Evolutionary conservation across 768 basidiomycete genomes (phyloP), one percentile per base, ranked within the genome.

Genomic region (Leccinum imitatum): DNA sequence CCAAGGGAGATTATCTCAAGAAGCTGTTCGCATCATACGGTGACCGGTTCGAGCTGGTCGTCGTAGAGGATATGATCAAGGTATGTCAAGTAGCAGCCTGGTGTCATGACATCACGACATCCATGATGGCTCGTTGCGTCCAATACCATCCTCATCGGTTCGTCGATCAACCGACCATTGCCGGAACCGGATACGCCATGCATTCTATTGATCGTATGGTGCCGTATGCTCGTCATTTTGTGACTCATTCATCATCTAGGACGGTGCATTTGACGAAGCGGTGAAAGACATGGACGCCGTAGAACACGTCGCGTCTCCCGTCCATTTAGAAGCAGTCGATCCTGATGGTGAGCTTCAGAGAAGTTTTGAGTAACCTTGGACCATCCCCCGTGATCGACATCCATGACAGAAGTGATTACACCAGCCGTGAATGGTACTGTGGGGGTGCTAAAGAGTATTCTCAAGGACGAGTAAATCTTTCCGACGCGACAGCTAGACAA

Each of bases 211-310:
- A 17, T 14, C 35, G 35, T 14, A 15, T 23, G 25, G 13, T 21
- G 11, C 15, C 17, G 13, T 41, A 7, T 57, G 9, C 37, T 59
- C 2, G 55, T 52, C 35, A 5, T 21, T 6, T 33, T 11, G 1
- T 25, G 35, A 0, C 19, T 3, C 17, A 23, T n/a, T 1, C 14
- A 17, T 50, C 48, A 17, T 27, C 19, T 35, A 86, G 85, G 80
- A 80, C 3, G 84, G 83, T 7, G 89, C 87, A 1, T 95, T 92
- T 62, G 90, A 93, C 69, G 85, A 90, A 54, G 90, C 86, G 0
- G 87, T 93, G 59, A 83, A 86, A 69, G 90, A 81, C 1, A 84
- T 93, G 8, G 86, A 90, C 59, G 91, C 81, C 0, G 83, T 94
- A 54, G 80, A 77, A 39, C 90, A 91, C 66, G 84, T 79, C 4